Evolutionary conservation across 2,329 filamentous ascomycete species (phyloP), one percentile per base, ranked within the genome.

Genomic region (Scleromitrula shiraiana): DNA sequence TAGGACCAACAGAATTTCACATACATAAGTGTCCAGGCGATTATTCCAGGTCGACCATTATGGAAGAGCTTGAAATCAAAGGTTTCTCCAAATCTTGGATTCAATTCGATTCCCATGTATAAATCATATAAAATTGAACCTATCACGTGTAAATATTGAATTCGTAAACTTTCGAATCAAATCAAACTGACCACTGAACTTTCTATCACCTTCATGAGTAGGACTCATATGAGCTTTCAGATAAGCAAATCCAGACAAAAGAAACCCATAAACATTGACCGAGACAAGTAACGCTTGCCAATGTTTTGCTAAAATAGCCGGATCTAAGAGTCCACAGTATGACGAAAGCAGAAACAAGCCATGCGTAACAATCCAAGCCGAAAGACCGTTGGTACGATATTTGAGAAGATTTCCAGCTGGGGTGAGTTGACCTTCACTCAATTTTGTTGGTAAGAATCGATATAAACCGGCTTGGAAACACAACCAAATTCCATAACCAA

Each of bases 1-100:
- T 26, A 17, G 19, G 19, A 20, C 38, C 7, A 46, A 42, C 27
- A 3, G 15, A 14, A 45, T n/a, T 26, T 27, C 14, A 51, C 64
- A 37, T 56, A 71, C 69, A 72, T 68, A 26, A 72, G 55, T n/a
- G 68, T 70, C 70, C 70, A 73, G 7, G 66, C 63, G 51, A 73
- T 62, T 45, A 74, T 73, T 7, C 71, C 71, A n/a, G 68, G 67
- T 19, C 71, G 61, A 4, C 70, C 70, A 44, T 72, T 73, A 41
- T 65, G 69, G 51, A 73, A 74, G 0, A 73, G 59, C 48, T 74
- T 74, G 22, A 72, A 64, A 50, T 74, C 71, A 54, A 69, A 73
- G 10, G 54, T 59, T 2, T 62, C 55, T 0, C 70, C 68, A 22
- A 72, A 55, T 36, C 70, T 57, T 0, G 70, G 70, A 40, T 73